phyloP scores from a whole-genome alignment of 2,329 filamentous ascomycete species.

The Diaporthe aspalathi region DNA sequence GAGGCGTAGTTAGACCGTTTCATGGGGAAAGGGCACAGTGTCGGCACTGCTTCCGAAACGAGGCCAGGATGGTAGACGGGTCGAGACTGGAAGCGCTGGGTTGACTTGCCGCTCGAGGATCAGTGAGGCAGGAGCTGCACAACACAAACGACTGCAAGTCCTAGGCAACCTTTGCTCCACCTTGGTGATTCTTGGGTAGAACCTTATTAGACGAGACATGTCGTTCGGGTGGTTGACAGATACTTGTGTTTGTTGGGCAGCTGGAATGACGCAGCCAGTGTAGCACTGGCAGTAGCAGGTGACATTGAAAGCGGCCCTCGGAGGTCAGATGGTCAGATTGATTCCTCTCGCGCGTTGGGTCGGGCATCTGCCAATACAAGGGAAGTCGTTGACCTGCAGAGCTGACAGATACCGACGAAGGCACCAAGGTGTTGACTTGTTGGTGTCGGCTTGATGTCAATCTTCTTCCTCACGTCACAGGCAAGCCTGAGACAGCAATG shows the following conservation, averaged over 20 bases:
- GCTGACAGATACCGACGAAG: too few species aligned
- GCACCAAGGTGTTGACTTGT: too few species aligned
- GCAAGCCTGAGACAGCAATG: constrained; percentile 65
- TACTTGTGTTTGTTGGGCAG: background rate
- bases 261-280: background rate
- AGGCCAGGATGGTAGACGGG: background rate
- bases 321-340: too few species aligned
- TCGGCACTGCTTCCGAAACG: background rate
- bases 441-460: too few species aligned
- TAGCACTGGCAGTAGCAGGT: background rate
- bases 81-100: too few species aligned
- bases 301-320: too few species aligned
- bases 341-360: too few species aligned
- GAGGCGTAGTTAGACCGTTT: background rate
- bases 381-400: too few species aligned
- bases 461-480: constrained; percentile 66
- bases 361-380: too few species aligned
- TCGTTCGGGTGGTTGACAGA: background rate
- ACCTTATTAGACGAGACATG: too few species aligned
- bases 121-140: background rate
- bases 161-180: background rate
- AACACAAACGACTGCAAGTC: background rate
- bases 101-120: background rate
- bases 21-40: too few species aligned
- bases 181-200: too few species aligned